Percentiles rank a stretch among this genome's conserved stretches.
Conservation (phyloP, 1,139 yeast species). For the Geotrichum reessii region DNA sequence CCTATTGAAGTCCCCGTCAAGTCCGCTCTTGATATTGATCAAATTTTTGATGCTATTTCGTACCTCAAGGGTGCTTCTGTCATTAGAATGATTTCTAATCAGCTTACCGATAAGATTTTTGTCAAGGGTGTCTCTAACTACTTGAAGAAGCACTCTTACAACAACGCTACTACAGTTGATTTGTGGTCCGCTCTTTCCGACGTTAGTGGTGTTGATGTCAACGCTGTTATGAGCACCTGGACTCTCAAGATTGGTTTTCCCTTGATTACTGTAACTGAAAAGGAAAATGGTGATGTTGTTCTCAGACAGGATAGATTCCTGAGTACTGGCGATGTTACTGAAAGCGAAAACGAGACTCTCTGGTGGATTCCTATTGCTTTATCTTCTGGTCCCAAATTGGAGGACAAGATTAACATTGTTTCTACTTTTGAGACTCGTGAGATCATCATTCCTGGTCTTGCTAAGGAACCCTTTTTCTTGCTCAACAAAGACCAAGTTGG, state of each 20-base stretch:
- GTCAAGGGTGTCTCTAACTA: conserved; percentile 73
- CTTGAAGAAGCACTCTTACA: conserved; percentile 62
- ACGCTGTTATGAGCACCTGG: conserved; percentile 72
- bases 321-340: conserved; percentile 49
- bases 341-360: conserved; percentile 45
- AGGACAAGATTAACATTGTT: conserved; percentile 19
- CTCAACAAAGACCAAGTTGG: conserved; percentile 80
- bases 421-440: conserved; percentile 25
- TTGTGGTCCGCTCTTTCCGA: conserved; percentile 72
- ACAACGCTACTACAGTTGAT: conserved; percentile 73
- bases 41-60: conserved; percentile 80
- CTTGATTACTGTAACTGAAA: conserved; percentile 53
- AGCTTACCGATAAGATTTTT: conserved; percentile 69
- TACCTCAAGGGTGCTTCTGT: conserved; percentile 79
- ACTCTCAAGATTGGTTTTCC: conserved; percentile 81
- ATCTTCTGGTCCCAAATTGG: conserved; percentile 40
- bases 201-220: conserved; percentile 70
- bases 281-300: conserved; percentile 18
- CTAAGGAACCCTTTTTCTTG: conserved; percentile 45
- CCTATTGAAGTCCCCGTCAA: conserved; percentile 82
- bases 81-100: conserved; percentile 69
- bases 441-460: conserved; percentile 27
- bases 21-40: conserved; percentile 78
- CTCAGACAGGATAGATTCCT: conserved; percentile 43
- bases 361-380: conserved; percentile 74